These are phyloP conservation scores for Debaryomycetaceae sp. DNA, from an alignment of 1,139 yeast genomes.

Conservation along the genomic window DNA sequence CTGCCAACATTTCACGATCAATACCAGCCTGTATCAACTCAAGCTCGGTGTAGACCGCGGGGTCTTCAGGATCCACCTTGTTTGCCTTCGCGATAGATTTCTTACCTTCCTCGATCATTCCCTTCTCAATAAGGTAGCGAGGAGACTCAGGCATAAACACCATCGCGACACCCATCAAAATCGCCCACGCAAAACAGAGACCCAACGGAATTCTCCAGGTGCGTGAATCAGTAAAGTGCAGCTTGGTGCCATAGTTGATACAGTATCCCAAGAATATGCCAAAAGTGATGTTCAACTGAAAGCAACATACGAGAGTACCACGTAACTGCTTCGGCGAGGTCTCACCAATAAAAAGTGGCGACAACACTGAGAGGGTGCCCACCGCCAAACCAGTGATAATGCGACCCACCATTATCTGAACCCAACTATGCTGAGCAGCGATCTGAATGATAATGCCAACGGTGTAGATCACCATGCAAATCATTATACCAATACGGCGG, in stretches of 20 bases:
- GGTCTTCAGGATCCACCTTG: constrained; percentile 30
- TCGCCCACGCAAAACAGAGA: constrained; percentile 14
- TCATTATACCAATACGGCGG: constrained; percentile 13
- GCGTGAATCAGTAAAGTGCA: constrained; percentile 6
- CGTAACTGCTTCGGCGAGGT: constrained; percentile 14
- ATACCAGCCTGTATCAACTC: constrained; percentile 54
- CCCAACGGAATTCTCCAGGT: constrained; percentile 13
- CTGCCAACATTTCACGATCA: constrained; percentile 52
- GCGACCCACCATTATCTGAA: constrained; percentile 41
- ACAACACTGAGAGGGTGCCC: constrained; percentile 13
- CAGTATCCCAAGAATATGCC: constrained; percentile 38
- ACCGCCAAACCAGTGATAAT: constrained; percentile 15
- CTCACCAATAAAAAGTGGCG: constrained; percentile 16
- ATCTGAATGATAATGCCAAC: constrained; percentile 15
- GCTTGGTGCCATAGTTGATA: constrained; percentile 12
- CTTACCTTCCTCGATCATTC: constrained; percentile 33
- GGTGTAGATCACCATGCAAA: constrained; percentile 13
- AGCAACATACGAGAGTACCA: constrained; percentile 17
- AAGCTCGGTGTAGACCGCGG: constrained; percentile 46
- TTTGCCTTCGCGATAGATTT: constrained; percentile 28
- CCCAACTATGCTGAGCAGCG: constrained; percentile 25
- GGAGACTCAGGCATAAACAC: constrained; percentile 17
- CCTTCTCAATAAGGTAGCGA: constrained; percentile 13
- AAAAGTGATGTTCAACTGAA: constrained; percentile 15
- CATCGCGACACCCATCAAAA: constrained; percentile 14